A percentile compares a stretch with the other conserved stretches of the same genome.
These are phyloP conservation scores for Gossypium trilobum DNA, from an alignment of 441 rosid genomes.

Conservation along the genomic window DNA sequence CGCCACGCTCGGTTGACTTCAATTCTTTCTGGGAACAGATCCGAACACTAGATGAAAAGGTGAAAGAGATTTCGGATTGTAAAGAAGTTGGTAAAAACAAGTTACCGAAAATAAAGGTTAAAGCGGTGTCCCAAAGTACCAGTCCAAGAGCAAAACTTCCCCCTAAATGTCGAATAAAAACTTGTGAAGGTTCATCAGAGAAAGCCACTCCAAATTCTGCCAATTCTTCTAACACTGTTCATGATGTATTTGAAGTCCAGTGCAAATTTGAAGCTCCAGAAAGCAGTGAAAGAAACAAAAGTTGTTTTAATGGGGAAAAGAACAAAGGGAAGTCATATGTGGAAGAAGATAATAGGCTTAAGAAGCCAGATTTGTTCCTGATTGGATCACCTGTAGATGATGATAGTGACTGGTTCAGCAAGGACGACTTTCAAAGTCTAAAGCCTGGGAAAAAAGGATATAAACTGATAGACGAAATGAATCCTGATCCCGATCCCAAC, in stretches of 20 bases:
- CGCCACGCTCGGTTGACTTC: conserved; percentile 18
- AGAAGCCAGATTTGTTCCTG: conserved; percentile 25
- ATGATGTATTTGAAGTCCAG: conserved; percentile 48
- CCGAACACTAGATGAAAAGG: conserved; percentile 31
- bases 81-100: conserved; percentile 28
- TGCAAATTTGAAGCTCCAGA: conserved; percentile 36
- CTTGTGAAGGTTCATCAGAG: conserved; percentile 15
- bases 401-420: conserved; percentile 26
- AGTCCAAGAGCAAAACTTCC: conserved; percentile 24
- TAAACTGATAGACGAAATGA: not conserved
- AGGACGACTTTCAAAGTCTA: not conserved
- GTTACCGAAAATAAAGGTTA: conserved; percentile 12
- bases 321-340: conserved; percentile 12
- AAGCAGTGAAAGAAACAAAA: conserved; percentile 20
- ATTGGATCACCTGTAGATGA: conserved; percentile 9
- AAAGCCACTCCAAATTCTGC: conserved; percentile 19
- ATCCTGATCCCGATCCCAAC: conserved; percentile 11
- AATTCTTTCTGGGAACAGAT: conserved; percentile 40
- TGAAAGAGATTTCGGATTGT: conserved; percentile 35
- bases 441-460: not conserved
- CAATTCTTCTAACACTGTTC: conserved; percentile 30
- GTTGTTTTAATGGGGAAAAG: conserved; percentile 10
- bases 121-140: conserved; percentile 26
- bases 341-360: conserved; percentile 28
- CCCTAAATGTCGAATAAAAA: conserved; percentile 27